Percentiles rank a stretch among this genome's conserved stretches.
Evolutionary conservation across 2,329 filamentous ascomycete species (phyloP).

Genomic region (Cryphonectria naterciae): DNA sequence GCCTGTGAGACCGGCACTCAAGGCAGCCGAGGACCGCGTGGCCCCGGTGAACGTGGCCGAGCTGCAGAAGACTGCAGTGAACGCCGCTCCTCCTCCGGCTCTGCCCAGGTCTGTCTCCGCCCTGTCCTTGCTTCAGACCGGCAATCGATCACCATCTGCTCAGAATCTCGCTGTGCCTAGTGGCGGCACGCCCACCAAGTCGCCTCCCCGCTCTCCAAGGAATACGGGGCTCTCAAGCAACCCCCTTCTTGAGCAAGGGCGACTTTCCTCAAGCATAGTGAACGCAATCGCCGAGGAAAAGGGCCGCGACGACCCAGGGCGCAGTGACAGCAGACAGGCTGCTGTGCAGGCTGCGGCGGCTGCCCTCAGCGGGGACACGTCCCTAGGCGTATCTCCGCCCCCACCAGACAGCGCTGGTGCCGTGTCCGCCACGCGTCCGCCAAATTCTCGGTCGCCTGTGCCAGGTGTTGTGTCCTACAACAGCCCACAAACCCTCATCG

Average conservation of each 20-base stretch:
- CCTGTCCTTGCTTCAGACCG: slow-evolving; percentile 32
- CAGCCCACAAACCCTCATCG: slow-evolving; percentile 60
- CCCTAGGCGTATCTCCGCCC: slow-evolving; percentile 33
- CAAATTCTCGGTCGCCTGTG: slow-evolving; percentile 37
- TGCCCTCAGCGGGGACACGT: slow-evolving; percentile 15
- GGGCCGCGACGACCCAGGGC: slow-evolving; percentile 29
- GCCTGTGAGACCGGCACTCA: slow-evolving; percentile 34
- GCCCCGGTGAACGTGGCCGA: slow-evolving; percentile 67
- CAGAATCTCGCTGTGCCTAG: slow-evolving; percentile 8
- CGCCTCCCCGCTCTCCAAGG: slow-evolving; percentile 4
- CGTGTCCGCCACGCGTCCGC: slow-evolving; percentile 22
- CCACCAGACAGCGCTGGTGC: slow-evolving; percentile 16
- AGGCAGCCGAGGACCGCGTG: slow-evolving; percentile 51
- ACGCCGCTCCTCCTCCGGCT: slow-evolving; percentile 48
- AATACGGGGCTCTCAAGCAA: not conserved
- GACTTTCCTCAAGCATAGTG: not conserved
- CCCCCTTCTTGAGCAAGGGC: not conserved
- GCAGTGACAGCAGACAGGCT: slow-evolving; percentile 24
- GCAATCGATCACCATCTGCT: slow-evolving; percentile 24
- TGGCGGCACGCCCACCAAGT: not conserved
- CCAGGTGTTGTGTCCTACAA: slow-evolving; percentile 55
- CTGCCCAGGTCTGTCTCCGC: slow-evolving; percentile 37
- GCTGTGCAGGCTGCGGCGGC: slow-evolving; percentile 30
- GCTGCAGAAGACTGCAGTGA: slow-evolving; percentile 65
- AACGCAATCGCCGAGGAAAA: slow-evolving; percentile 50